These are phyloP conservation scores for Trapa bicornis DNA, from an alignment of 345 rosid genomes.

Conservation along the genomic window DNA sequence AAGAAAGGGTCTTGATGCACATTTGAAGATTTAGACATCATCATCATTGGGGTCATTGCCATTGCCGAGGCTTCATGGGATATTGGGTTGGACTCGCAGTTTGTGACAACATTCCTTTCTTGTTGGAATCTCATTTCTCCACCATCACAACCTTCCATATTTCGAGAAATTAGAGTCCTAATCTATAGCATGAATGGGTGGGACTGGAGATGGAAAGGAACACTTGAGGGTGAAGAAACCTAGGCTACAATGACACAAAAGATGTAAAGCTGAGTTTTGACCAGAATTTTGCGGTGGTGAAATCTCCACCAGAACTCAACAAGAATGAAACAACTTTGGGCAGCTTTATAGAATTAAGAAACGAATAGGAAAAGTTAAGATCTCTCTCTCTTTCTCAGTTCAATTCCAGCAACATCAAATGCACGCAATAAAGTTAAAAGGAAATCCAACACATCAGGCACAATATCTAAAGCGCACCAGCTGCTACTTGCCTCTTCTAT, in stretches of 20 bases:
- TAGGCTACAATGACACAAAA: constrained; percentile 6
- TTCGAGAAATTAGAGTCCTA: constrained; percentile 17
- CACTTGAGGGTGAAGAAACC: constrained; percentile 10
- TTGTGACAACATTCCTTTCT: constrained; percentile 25
- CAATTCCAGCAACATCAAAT: not conserved
- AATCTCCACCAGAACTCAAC: constrained; percentile 53
- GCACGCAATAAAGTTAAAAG: not conserved
- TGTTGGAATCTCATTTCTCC: constrained; percentile 36
- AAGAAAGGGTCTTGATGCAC: constrained; percentile 40
- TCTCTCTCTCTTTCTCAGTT: not conserved
- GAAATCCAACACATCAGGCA: constrained; percentile 45
- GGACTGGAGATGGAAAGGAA: constrained; percentile 12
- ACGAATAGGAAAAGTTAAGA: constrained; percentile 38
- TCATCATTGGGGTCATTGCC: constrained; percentile 29
- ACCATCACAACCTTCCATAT: constrained; percentile 43
- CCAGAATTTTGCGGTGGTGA: constrained; percentile 32
- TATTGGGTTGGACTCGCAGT: constrained; percentile 20
- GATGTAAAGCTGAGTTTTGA: constrained; percentile 29
- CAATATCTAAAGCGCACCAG: constrained; percentile 38
- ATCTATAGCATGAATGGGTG: constrained; percentile 10
- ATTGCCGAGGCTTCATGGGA: constrained; percentile 25
- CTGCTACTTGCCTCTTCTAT: constrained; percentile 21
- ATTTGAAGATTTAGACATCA: constrained; percentile 24
- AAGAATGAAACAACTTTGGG: constrained; percentile 46
- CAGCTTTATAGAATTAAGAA: constrained; percentile 53